Percentiles rank a stretch among this genome's conserved stretches.
Conservation (phyloP, 73 alveolate species). For the Tetrahymena borealis region DNA sequence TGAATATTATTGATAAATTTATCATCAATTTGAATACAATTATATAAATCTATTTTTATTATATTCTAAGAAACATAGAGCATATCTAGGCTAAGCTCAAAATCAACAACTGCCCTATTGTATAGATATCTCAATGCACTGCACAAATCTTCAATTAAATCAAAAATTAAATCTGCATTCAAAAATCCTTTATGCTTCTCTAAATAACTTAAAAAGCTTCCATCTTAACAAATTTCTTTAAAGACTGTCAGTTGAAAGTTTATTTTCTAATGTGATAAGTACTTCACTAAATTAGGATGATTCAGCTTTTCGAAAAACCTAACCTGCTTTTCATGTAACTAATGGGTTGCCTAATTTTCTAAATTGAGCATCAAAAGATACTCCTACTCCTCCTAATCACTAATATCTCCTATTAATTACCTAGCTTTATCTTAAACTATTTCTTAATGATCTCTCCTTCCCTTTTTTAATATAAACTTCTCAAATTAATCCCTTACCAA, state of each 20-base stretch:
- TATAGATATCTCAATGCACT: background rate
- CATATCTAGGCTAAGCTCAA: background rate
- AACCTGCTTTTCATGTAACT: background rate
- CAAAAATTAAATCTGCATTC: background rate
- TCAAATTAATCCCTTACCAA: no score
- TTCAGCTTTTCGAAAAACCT: background rate
- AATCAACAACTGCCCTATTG: background rate
- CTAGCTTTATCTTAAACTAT: background rate
- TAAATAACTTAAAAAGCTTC: background rate
- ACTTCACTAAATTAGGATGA: background rate
- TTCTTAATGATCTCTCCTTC: no score
- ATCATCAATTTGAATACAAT: background rate
- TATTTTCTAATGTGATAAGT: background rate
- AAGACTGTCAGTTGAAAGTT: background rate
- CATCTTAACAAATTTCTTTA: background rate
- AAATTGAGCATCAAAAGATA: background rate
- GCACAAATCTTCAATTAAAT: background rate
- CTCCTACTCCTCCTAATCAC: background rate
- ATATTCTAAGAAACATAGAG: background rate
- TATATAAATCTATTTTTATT: background rate
- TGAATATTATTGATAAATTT: background rate
- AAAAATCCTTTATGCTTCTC: background rate
- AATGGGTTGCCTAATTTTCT: background rate
- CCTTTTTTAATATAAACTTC: no score
- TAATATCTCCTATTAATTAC: background rate